Conservation (phyloP, 2,329 filamentous ascomycete species). For the Colletotrichum trifolii region DNA sequence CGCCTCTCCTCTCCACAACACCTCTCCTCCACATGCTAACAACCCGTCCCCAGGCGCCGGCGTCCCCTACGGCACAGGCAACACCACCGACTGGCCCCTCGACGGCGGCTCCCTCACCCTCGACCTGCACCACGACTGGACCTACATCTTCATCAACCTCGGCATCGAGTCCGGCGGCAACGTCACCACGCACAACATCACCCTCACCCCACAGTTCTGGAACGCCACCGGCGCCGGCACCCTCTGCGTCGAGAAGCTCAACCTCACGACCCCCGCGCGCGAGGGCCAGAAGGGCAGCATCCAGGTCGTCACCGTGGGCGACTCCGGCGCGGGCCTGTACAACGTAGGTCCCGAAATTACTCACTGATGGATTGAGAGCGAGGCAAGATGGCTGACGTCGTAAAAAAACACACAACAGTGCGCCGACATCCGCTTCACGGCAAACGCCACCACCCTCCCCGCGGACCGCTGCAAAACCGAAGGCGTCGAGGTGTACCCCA, state of each 20-base stretch:
- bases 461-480: constrained; percentile 68
- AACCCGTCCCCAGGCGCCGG: constrained; percentile 53
- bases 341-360: constrained; percentile 61
- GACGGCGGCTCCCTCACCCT: constrained; percentile 59
- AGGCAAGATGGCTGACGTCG: constrained; percentile 31
- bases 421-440: constrained; percentile 77
- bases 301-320: constrained; percentile 75
- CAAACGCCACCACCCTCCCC: constrained; percentile 57
- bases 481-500: constrained; percentile 55
- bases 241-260: constrained; percentile 73
- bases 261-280: constrained; percentile 61
- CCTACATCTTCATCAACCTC: constrained; percentile 65
- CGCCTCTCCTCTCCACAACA: constrained; percentile 12
- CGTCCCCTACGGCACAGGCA: constrained; percentile 55
- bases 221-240: constrained; percentile 70
- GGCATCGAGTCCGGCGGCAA: constrained; percentile 57
- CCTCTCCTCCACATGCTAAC: neutral
- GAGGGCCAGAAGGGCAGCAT: constrained; percentile 74
- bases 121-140: constrained; percentile 62
- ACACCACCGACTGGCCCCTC: constrained; percentile 66
- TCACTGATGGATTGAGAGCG: too few relatives aligned
- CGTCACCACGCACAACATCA: constrained; percentile 74
- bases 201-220: constrained; percentile 69
- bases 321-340: constrained; percentile 71
- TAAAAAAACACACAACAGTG: constrained; percentile 63